phyloP scores from a whole-genome alignment of 495 filamentous ascomycete species.

The Sphaerosporella brunnea region DNA sequence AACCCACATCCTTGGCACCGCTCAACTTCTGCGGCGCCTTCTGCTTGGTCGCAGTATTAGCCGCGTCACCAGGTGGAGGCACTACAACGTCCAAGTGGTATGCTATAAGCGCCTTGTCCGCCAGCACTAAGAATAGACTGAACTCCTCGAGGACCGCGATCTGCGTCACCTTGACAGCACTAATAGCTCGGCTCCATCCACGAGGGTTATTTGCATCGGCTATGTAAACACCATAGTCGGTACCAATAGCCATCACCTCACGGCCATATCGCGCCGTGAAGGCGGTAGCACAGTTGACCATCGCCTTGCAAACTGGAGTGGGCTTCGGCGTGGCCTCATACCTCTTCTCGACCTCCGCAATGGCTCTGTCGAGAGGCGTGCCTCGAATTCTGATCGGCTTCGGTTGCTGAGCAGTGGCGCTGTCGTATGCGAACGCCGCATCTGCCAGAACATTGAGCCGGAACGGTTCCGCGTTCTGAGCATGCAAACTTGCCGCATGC shows the following conservation, averaged over 20 bases:
- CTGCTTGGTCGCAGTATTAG: slow-evolving; percentile 29
- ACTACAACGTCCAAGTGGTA: slow-evolving; percentile 76
- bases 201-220: slow-evolving; percentile 70
- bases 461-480: slow-evolving; percentile 95
- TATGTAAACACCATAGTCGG: slow-evolving; percentile 82
- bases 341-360: slow-evolving; percentile 64
- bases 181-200: slow-evolving; percentile 67
- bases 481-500: slow-evolving; percentile 70
- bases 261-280: slow-evolving; percentile 65
- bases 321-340: slow-evolving; percentile 50
- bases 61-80: slow-evolving; percentile 31
- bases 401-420: slow-evolving; percentile 33
- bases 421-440: slow-evolving; percentile 70
- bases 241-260: slow-evolving; percentile 85
- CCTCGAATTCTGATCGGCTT: slow-evolving; percentile 54
- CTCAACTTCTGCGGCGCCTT: slow-evolving; percentile 82
- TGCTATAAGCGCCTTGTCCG: slow-evolving; percentile 79
- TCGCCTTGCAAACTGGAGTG: slow-evolving; percentile 56
- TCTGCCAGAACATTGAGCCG: slow-evolving; percentile 81
- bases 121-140: slow-evolving; percentile 71
- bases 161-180: slow-evolving; percentile 62
- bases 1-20: slow-evolving; percentile 72
- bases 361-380: slow-evolving; percentile 80
- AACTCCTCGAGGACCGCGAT: slow-evolving; percentile 92
- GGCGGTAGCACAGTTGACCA: slow-evolving; percentile 80